Evolutionary conservation across 164 flowering plant species (phyloP).

Genomic region (Vitis amurensis): DNA sequence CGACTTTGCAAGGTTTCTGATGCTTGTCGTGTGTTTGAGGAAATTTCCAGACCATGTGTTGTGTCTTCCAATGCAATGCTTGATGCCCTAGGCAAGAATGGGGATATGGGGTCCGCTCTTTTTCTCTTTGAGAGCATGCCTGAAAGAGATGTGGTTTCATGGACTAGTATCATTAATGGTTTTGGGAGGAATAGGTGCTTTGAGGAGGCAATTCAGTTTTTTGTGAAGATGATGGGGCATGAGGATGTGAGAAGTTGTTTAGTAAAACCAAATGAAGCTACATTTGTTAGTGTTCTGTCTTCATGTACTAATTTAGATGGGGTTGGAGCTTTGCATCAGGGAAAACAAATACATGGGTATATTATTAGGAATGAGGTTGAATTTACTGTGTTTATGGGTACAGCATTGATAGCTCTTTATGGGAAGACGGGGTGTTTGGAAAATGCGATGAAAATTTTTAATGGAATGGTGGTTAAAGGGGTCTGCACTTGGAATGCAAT

Average conservation of each 20-base stretch:
- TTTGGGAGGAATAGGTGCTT: conserved; percentile 41
- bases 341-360: conserved; percentile 71
- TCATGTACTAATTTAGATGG: conserved; percentile 51
- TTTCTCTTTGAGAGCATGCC: conserved; percentile 51
- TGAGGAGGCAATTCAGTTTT: conserved; percentile 46
- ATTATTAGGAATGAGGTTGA: conserved; percentile 38
- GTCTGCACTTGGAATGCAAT: conserved; percentile 83
- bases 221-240: conserved; percentile 53
- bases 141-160: conserved; percentile 60
- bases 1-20: conserved; percentile 29
- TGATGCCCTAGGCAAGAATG: conserved; percentile 56
- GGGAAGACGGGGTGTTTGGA: conserved; percentile 59
- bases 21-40: conserved; percentile 60
- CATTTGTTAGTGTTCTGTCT: conserved; percentile 67
- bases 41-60: conserved; percentile 54
- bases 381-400: conserved; percentile 46
- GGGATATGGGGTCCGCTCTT: conserved; percentile 59
- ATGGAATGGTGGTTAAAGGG: conserved; percentile 34
- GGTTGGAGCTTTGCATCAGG: conserved; percentile 38
- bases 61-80: conserved; percentile 68
- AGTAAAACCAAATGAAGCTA: conserved; percentile 75
- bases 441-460: conserved; percentile 42
- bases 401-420: conserved; percentile 66
- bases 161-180: conserved; percentile 80
- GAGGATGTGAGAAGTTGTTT: conserved; percentile 24